Evolutionary conservation across 2,329 filamentous ascomycete species (phyloP), one percentile per base, ranked within the genome.

Genomic region (Colletotrichum camelliae): DNA sequence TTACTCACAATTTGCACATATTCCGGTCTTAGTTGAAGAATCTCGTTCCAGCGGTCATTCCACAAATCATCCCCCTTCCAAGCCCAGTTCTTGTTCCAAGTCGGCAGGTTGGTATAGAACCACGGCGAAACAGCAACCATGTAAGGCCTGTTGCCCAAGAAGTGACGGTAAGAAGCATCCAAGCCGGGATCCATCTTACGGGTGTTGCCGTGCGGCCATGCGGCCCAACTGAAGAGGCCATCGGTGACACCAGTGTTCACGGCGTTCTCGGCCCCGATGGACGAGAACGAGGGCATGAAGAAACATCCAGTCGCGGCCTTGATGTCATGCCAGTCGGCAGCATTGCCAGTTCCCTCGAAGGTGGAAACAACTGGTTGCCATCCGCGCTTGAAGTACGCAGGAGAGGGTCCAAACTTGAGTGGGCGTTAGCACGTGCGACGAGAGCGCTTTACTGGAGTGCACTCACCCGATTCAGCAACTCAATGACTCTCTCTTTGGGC

Each of bases 41-140:
- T 69, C 88, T 86, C 79, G 18, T 87, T 83, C 91, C 91, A 93
- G 16, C 91, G 88, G 67, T 90, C 84, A 77, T 87, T 88, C 91
- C 92, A 93, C 12, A 93, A 81, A 71, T 88, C 85, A 77, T 93
- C 91, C 16, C 90, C 89, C 31, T 87, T 86, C 86, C 90, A 93
- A 6, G 92, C 84, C 91, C 91, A 93, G 80, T 92, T 91, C 83
- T 93, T 93, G 58, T 84, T 82, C 79, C 87, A 92, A 9, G 85
- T 84, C 0, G 89, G 88, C 5, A 92, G 83, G 72, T 91, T 89
- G 52, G 91, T 92, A 82, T 88, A 92, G 81, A 91, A 92, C 89
- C 89, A 91, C 0, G 90, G 89, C 0, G 88, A 88, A 13, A 90
- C 87, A 2, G 88, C 85, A 87, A 90, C 90, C 87, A 91, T 90